Conservation (phyloP, 2,329 filamentous ascomycete species). For the Diplodia corticola region DNA sequence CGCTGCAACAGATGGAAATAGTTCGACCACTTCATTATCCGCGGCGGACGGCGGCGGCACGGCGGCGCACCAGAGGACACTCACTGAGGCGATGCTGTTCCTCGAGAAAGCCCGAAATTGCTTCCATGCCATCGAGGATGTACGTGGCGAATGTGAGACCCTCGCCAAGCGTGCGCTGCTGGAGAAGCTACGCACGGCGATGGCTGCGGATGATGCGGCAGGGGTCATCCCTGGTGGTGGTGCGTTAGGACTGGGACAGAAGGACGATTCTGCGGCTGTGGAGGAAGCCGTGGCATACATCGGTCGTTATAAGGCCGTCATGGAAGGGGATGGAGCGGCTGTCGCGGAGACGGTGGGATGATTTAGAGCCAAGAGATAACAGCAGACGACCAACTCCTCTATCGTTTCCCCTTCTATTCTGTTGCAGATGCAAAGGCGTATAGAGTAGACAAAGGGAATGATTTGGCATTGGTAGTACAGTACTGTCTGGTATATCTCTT, state of each 20-base stretch:
- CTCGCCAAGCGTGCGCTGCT: constrained; percentile 80
- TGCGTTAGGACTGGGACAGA: background rate
- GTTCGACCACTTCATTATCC: constrained; percentile 25
- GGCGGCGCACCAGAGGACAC: constrained; percentile 8
- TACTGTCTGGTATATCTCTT: background rate
- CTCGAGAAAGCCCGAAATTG: constrained; percentile 40
- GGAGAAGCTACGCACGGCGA: constrained; percentile 62
- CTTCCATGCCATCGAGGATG: constrained; percentile 67
- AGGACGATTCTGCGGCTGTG: constrained; percentile 28
- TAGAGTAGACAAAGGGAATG: background rate
- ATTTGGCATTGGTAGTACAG: background rate
- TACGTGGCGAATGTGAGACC: constrained; percentile 72
- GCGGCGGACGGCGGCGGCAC: constrained; percentile 27
- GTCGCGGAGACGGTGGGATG: constrained; percentile 19
- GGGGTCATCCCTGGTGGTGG: background rate
- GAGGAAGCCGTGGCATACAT: constrained; percentile 42
- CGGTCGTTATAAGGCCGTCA: constrained; percentile 33
- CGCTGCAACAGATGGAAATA: constrained; percentile 25
- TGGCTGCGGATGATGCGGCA: background rate
- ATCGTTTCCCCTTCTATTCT: too few species aligned
- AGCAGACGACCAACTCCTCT: too few species aligned
- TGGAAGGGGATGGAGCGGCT: constrained; percentile 29
- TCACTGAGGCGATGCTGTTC: constrained; percentile 37
- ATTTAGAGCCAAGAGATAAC: background rate
- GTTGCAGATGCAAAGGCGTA: too few species aligned